Percentiles rank a stretch among this genome's conserved stretches.
Evolutionary conservation across 331 rosid species (phyloP).

Genomic region (Quercus tomentella): DNA sequence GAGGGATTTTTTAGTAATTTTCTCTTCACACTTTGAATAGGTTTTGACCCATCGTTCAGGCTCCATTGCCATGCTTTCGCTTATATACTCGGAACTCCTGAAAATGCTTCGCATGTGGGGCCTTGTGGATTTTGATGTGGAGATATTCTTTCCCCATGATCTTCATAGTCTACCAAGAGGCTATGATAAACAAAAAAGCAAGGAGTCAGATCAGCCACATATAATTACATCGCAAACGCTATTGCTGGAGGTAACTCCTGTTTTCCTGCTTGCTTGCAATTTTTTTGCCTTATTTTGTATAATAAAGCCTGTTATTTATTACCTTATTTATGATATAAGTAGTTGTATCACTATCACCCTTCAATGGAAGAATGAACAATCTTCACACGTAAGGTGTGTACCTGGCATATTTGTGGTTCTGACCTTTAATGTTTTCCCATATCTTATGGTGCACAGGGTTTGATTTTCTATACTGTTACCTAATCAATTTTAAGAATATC

Average conservation of each 20-base stretch:
- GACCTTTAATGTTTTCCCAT: too few relatives aligned
- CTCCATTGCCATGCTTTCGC: slow-evolving; percentile 79
- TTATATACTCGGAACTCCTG: slow-evolving; percentile 77
- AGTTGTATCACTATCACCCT: too few relatives aligned
- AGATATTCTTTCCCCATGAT: slow-evolving; percentile 82
- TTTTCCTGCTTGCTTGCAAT: slow-evolving; percentile 1
- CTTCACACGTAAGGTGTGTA: too few relatives aligned
- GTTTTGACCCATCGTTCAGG: slow-evolving; percentile 97
- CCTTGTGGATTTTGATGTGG: slow-evolving; percentile 86
- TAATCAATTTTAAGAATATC: too few relatives aligned
- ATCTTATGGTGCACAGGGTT: too few relatives aligned
- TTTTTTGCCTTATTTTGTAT: not conserved
- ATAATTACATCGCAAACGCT: slow-evolving; percentile 73
- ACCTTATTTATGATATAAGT: too few relatives aligned
- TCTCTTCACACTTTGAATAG: slow-evolving; percentile 37
- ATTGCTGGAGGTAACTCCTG: slow-evolving; percentile 62
- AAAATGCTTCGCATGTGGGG: slow-evolving; percentile 98
- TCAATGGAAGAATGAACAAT: too few relatives aligned
- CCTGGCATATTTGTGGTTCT: too few relatives aligned
- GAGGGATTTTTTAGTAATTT: slow-evolving; percentile 14
- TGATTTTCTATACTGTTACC: too few relatives aligned
- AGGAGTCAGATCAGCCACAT: slow-evolving; percentile 81
- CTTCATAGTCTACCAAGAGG: slow-evolving; percentile 62
- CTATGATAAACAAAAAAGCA: slow-evolving; percentile 80
- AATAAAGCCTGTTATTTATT: too few relatives aligned